Evolutionary conservation across 345 rosid species (phyloP).

Genomic region (Gossypium anomalum): DNA sequence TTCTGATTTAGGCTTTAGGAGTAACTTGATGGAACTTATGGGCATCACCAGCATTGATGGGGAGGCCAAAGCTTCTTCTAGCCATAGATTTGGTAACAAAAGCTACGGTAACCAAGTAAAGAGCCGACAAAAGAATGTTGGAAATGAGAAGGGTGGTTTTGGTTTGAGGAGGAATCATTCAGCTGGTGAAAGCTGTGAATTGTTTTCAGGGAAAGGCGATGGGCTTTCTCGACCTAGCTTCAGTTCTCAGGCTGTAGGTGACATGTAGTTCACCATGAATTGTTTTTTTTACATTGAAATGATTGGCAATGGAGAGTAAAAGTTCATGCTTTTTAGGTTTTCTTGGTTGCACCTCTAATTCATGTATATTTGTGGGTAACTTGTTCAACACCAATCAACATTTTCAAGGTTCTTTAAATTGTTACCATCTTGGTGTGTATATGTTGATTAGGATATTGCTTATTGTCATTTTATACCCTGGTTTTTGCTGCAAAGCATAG

Average conservation of each 20-base stretch:
- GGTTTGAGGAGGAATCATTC: constrained; percentile 30
- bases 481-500: constrained; percentile 19
- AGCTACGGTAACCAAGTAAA: constrained; percentile 28
- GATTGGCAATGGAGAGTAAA: constrained; percentile 16
- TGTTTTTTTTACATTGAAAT: constrained; percentile 3
- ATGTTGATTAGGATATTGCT: constrained; percentile 30
- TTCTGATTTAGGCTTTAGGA: constrained; percentile 70
- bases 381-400: constrained; percentile 12
- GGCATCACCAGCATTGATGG: constrained; percentile 42
- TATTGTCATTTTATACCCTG: constrained; percentile 23
- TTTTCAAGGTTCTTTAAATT: constrained; percentile 16
- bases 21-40: constrained; percentile 65
- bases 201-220: constrained; percentile 21
- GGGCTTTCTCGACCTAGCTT: constrained; percentile 15
- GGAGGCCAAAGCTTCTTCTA: constrained; percentile 27
- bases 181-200: constrained; percentile 32
- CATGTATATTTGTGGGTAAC: constrained; percentile 22
- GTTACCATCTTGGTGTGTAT: constrained; percentile 13
- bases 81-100: constrained; percentile 42
- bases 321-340: constrained; percentile 23
- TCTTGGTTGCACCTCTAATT: constrained; percentile 24
- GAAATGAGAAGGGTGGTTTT: constrained; percentile 15
- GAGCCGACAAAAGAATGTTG: constrained; percentile 16
- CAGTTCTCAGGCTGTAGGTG: constrained; percentile 19
- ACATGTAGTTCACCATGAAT: constrained; percentile 10